phyloP scores from a whole-genome alignment of 2,329 filamentous ascomycete genomes.

The Talaromyces albobiverticillius region DNA sequence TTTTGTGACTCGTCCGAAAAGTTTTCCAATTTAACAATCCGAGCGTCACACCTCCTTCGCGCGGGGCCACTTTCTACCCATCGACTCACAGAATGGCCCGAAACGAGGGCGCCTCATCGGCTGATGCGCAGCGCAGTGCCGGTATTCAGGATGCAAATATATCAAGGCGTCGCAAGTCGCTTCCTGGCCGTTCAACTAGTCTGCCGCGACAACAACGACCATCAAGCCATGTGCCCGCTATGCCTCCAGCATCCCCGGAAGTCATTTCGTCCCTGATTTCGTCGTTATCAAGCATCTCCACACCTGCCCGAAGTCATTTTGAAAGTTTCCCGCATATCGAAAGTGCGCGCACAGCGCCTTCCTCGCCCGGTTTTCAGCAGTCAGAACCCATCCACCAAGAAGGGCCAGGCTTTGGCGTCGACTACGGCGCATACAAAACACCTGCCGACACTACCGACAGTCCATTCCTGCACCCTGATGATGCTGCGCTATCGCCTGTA shows the following conservation, averaged over 20 bases:
- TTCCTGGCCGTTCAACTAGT: slow-evolving; percentile 28
- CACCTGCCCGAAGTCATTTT: slow-evolving; percentile 67
- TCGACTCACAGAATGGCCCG: slow-evolving; percentile 1
- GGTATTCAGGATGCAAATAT: slow-evolving; percentile 11
- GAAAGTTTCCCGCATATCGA: slow-evolving; percentile 53
- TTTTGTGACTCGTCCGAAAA: background rate
- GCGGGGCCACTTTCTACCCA: background rate
- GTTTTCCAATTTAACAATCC: background rate
- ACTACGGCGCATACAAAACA: slow-evolving; percentile 65
- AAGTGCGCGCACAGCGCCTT: slow-evolving; percentile 39
- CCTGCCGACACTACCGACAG: slow-evolving; percentile 52
- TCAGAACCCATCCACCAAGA: slow-evolving; percentile 20
- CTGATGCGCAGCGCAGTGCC: slow-evolving; percentile 1
- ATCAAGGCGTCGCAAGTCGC: slow-evolving; percentile 44
- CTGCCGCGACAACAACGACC: slow-evolving; percentile 17
- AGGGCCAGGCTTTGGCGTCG: slow-evolving; percentile 61
- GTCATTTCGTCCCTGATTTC: slow-evolving; percentile 60
- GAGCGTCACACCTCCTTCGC: background rate
- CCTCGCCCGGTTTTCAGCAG: slow-evolving; percentile 28
- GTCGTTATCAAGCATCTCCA: slow-evolving; percentile 58
- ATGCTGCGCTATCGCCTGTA: slow-evolving; percentile 65
- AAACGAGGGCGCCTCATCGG: background rate
- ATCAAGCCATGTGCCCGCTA: slow-evolving; percentile 27
- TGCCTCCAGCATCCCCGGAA: slow-evolving; percentile 46
- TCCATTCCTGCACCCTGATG: slow-evolving; percentile 51